These are phyloP conservation scores for Yamadazyma akitaensis DNA, from an alignment of 805 yeast species.

Conservation along the genomic window DNA sequence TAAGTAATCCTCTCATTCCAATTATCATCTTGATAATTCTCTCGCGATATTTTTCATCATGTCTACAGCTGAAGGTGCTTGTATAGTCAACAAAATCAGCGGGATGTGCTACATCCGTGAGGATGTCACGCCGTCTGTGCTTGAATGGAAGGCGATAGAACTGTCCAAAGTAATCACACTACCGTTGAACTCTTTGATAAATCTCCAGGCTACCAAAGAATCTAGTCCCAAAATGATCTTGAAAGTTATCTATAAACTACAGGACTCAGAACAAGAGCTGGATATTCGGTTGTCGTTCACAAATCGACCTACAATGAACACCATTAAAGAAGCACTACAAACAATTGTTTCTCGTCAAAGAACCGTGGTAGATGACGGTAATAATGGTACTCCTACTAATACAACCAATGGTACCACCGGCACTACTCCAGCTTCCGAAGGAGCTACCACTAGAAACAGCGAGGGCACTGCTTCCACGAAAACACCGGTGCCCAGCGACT, in stretches of 20 bases:
- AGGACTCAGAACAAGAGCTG: conserved; percentile 26
- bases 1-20: not conserved
- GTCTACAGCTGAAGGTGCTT: conserved; percentile 29
- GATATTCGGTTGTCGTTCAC: conserved; percentile 56
- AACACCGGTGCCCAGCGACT: conserved; percentile 13
- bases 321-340: conserved; percentile 63
- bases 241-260: conserved; percentile 47
- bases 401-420: conserved; percentile 10
- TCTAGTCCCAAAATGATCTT: conserved; percentile 64
- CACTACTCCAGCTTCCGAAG: not conserved
- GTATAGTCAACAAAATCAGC: conserved; percentile 37
- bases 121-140: conserved; percentile 38
- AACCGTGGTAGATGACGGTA: conserved; percentile 45
- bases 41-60: conserved; percentile 1
- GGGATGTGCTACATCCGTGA: conserved; percentile 42
- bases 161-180: conserved; percentile 30
- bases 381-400: conserved; percentile 1
- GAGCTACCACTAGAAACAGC: not conserved
- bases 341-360: conserved; percentile 65
- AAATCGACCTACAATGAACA: conserved; percentile 72
- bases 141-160: conserved; percentile 45
- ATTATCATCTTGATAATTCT: not conserved
- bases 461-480: conserved; percentile 5
- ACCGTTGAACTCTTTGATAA: conserved; percentile 33
- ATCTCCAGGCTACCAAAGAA: conserved; percentile 69